These are phyloP conservation scores for Simplicillium sp. DNA, from an alignment of 2,329 filamentous ascomycete genomes.

Conservation along the genomic window DNA sequence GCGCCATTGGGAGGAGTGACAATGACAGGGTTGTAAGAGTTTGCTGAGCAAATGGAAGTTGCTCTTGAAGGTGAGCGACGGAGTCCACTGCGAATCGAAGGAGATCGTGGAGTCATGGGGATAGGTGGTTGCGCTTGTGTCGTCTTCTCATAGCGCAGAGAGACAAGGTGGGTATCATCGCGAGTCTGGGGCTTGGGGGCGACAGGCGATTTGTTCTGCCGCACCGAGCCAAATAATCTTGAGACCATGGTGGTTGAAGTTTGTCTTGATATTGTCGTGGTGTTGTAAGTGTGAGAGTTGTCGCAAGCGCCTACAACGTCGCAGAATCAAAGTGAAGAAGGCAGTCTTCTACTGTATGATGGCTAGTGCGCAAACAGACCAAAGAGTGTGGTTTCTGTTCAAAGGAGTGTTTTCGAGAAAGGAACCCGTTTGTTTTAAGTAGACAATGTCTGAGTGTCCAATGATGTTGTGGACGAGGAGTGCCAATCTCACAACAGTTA, in stretches of 20 bases:
- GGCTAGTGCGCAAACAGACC: too few relatives aligned
- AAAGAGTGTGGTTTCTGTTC: too few relatives aligned
- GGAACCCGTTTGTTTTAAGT: background rate
- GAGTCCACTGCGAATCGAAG: constrained; percentile 6
- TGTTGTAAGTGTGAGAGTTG: background rate
- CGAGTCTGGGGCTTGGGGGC: constrained; percentile 25
- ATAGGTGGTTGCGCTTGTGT: constrained; percentile 48
- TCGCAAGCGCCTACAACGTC: too few relatives aligned
- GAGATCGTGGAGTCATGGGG: constrained; percentile 35
- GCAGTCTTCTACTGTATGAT: too few relatives aligned
- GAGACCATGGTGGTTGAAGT: constrained; percentile 22
- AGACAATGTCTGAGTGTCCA: background rate
- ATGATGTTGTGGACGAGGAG: constrained; percentile 4
- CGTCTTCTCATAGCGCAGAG: constrained; percentile 52
- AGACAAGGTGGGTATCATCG: constrained; percentile 41
- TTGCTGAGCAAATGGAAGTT: constrained; percentile 10
- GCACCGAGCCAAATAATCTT: constrained; percentile 31
- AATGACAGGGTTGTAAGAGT: constrained; percentile 19
- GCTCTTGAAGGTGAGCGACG: constrained; percentile 14
- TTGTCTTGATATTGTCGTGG: background rate
- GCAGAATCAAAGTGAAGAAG: too few relatives aligned
- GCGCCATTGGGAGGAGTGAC: constrained; percentile 15
- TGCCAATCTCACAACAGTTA: background rate
- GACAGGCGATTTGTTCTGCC: constrained; percentile 28
- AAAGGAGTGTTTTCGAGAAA: too few relatives aligned